Base-by-base conservation (phyloP, 352 stramenopile species). In the Globisporangium paroecandrum region DNA sequence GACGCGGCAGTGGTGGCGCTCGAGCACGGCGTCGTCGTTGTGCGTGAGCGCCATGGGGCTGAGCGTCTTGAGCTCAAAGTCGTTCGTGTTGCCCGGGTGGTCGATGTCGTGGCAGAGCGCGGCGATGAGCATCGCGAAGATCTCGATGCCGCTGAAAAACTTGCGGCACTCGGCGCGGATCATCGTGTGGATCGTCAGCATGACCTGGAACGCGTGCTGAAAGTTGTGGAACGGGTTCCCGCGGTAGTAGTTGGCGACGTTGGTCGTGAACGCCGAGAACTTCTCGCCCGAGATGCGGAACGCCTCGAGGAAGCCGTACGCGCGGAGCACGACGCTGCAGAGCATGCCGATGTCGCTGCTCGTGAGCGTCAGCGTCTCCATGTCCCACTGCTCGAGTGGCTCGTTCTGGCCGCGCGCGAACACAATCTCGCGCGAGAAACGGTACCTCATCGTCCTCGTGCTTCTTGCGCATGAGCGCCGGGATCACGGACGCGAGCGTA, bases 221-320 rank as follows among this genome's bases (percentile, higher is more conserved):
- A 89, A 89, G 64, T 89, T 94, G 77, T 95, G 87, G 66, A 92
- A 95, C 55, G 85, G 70, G 61, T 92, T 92, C 47, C 78, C 78
- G 22, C 81, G 78, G 71, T 94, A 94, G 62, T 90, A 83, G 55
- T 89, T 86, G 4, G 76, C 78, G 32, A 91, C 78, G 29, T 81
- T 82, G 18, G 73, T 74, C 4, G 83, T 76, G 53, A 91, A 89
- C 4, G 71, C 64, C 15, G 75, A 75, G 57, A 90, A 77, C 57
- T 88, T 90, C 13, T 88, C 76, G 59, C 64, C 71, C 6, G 73
- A 75, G 55, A 93, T 86, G 41, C 66, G 69, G 15, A 89, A 91
- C 5, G 72, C 65, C 18, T 89, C 79, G 34, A 89, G 71, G 32
- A 91, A 84, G 2, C 78, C 78, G 27, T 87, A 83, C 0, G 78